A percentile compares a stretch with the other conserved stretches of the same genome.
Evolutionary conservation across 2,329 filamentous ascomycete genomes (phyloP).

Genomic region (Pseudocercospora vitis): DNA sequence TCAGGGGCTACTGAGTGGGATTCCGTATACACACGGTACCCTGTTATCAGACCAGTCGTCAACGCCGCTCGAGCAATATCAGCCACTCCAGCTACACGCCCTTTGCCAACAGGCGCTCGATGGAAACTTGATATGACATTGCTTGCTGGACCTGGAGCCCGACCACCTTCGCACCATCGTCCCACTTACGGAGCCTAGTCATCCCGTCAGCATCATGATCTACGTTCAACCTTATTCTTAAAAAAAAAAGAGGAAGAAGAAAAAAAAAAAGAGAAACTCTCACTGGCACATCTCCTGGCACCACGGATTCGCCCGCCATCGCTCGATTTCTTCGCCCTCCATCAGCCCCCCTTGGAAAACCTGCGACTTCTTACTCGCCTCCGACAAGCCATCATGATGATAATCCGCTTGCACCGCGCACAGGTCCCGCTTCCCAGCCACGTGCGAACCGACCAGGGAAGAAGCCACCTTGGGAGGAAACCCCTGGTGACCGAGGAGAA

Average conservation of each 20-base stretch:
- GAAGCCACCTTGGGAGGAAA: conserved; percentile 39
- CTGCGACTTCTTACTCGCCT: conserved; percentile 40
- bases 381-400: conserved; percentile 24
- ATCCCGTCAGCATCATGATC: neutral
- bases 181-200: conserved; percentile 23
- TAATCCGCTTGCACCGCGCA: conserved; percentile 34
- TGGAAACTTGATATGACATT: conserved; percentile 19
- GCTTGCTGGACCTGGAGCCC: conserved; percentile 18
- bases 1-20: no score
- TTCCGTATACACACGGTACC: no score
- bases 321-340: conserved; percentile 32
- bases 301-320: conserved; percentile 22
- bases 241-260: no score
- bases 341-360: conserved; percentile 43
- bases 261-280: neutral
- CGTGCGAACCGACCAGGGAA: conserved; percentile 42
- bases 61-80: no score
- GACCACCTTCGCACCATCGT: conserved; percentile 28
- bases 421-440: conserved; percentile 44
- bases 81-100: no score
- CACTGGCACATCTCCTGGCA: conserved; percentile 24
- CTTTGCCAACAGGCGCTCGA: conserved; percentile 16
- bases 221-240: neutral
- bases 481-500: conserved; percentile 36
- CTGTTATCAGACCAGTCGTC: no score